Evolutionary conservation across 306 rosid species (phyloP), one percentile per base, ranked within the genome.

Genomic region (Cicer cuneatum): DNA sequence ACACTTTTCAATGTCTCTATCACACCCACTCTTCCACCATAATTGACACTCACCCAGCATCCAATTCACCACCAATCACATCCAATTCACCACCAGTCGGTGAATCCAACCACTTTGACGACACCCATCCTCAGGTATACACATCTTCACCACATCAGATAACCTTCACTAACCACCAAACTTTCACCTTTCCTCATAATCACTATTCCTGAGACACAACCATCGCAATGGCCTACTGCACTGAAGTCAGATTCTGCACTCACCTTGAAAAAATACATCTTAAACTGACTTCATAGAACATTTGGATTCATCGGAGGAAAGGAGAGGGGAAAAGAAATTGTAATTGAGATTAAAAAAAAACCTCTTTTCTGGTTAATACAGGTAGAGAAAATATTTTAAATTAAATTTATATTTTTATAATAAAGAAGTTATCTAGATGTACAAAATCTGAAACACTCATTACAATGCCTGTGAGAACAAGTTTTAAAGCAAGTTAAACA

Each of bases 381-480:
- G 41, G 15, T 39, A 29, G 16, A 29, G 4, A 58, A 58, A 6
- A 12, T 29, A 29, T 53, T 53, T 53, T 3, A 53, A 53, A 18
- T 33, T 18, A 16, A 53, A 53, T 53, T 53, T 16, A 18, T 19
- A 58, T 33, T 29, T 29, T 29, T 57, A 33, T 57, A 57, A 21
- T 54, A 54, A 24, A 11, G 37, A 54, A 54, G 38, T 11, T 6
- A 6, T 57, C 13, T 29, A 33, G 66, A 12, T 61, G 21, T 62
- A 62, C 45, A 62, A 43, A 65, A 43, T 48, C 53, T 43, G 53
- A 45, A 65, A 21, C 41, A 45, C 56, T 12, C 62, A 54, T 69
- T 63, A 74, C 86, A 83, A 13, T 37, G 74, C 70, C 24, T 52
- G 67, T 18, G 67, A 24, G 67, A 67, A 61, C 39, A 57, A 43